Percentiles rank a stretch among this genome's conserved stretches.
Conservation (phyloP, 2,329 filamentous ascomycete genomes). For the Colletotrichum tropicale region DNA sequence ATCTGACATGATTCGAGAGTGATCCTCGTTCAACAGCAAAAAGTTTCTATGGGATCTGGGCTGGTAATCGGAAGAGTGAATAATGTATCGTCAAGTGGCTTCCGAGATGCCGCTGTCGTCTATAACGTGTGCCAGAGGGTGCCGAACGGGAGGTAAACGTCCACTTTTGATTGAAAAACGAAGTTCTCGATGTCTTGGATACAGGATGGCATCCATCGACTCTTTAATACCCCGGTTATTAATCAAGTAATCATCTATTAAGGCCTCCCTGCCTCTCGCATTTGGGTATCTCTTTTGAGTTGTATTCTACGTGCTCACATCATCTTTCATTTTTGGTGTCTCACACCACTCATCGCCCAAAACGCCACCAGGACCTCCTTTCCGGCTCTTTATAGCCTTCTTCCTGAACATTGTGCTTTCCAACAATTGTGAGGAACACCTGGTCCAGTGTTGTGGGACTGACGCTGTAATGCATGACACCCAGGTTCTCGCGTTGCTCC, state of each 20-base stretch:
- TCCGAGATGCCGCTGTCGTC: not conserved
- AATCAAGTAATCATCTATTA: not conserved
- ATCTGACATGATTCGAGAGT: not conserved
- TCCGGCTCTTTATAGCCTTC: slow-evolving; percentile 60
- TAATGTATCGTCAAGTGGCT: not conserved
- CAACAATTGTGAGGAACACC: slow-evolving; percentile 87
- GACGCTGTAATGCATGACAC: slow-evolving; percentile 86
- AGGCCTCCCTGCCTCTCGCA: not conserved
- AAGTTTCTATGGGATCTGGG: not conserved
- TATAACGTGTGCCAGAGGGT: not conserved
- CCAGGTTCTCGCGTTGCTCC: slow-evolving; percentile 68
- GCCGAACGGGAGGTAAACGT: not conserved
- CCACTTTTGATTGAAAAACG: not conserved
- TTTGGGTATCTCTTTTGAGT: not conserved
- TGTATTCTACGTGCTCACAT: no score
- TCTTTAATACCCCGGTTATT: not conserved
- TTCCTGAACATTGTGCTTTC: slow-evolving; percentile 78
- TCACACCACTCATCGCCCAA: not conserved
- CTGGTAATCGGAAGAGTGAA: not conserved
- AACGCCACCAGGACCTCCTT: slow-evolving; percentile 22
- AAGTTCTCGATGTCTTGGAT: not conserved
- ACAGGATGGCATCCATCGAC: not conserved
- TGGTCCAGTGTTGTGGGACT: slow-evolving; percentile 88
- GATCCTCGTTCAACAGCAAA: not conserved
- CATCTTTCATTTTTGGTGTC: not conserved